Conservation (phyloP, 768 basidiomycete genomes). For the Suillus spraguei region DNA sequence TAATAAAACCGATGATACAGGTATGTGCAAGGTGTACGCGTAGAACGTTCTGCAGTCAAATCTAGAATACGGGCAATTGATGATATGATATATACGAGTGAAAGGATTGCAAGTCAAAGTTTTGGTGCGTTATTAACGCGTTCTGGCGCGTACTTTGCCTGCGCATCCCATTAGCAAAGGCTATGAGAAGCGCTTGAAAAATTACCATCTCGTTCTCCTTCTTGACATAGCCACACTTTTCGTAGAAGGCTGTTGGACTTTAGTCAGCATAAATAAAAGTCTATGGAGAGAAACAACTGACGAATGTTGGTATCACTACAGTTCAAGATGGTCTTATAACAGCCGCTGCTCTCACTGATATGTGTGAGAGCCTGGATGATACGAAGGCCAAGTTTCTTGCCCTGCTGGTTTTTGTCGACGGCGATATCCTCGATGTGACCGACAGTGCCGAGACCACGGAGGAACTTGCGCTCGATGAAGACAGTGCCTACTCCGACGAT, state of each 20-base stretch:
- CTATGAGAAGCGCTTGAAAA: constrained; percentile 8
- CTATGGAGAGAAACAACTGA: constrained; percentile 46
- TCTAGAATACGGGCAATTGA: constrained; percentile 16
- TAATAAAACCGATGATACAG: constrained; percentile 22
- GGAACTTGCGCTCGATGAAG: constrained; percentile 94
- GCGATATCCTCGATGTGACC: constrained; percentile 99
- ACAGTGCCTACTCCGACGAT: constrained; percentile 85
- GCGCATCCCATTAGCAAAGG: constrained; percentile 12
- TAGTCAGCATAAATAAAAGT: constrained; percentile 7
- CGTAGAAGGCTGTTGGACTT: constrained; percentile 77
- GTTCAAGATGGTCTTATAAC: constrained; percentile 98
- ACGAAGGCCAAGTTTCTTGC: constrained; percentile 86
- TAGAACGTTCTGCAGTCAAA: constrained; percentile 14
- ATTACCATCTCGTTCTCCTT: constrained; percentile 94
- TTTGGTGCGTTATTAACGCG: constrained; percentile 20
- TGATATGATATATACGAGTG: constrained; percentile 9
- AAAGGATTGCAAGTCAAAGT: constrained; percentile 19
- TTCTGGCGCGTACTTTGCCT: constrained; percentile 65
- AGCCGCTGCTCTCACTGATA: constrained; percentile 77
- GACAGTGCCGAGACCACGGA: constrained; percentile 79
- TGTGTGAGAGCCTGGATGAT: constrained; percentile 85
- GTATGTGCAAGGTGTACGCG: neutral
- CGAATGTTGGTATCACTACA: constrained; percentile 91
- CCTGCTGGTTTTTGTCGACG: constrained; percentile 85
- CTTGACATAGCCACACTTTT: constrained; percentile 91